phyloP scores from a whole-genome alignment of 1,139 yeast genomes.

The Lodderomyces elongisporus region DNA sequence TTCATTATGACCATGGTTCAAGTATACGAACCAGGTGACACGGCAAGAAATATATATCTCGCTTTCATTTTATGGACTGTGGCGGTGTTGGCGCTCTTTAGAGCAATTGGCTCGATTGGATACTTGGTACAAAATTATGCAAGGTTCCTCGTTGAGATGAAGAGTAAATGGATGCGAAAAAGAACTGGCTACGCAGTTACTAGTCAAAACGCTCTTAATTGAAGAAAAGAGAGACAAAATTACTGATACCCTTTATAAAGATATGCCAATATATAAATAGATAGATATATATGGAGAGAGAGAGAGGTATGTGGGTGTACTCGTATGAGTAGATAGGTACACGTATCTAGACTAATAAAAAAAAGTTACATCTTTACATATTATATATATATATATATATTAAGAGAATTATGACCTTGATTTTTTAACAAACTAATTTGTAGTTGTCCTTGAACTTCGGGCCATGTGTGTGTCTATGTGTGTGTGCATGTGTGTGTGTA shows the following conservation, averaged over 20 bases:
- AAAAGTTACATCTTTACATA: too few species aligned
- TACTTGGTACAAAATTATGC: constrained; percentile 49
- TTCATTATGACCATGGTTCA: constrained; percentile 84
- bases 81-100: constrained; percentile 70
- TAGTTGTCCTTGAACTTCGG: too few species aligned
- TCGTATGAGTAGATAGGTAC: too few species aligned
- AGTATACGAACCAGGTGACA: constrained; percentile 62
- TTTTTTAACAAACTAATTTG: too few species aligned
- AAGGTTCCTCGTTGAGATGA: constrained; percentile 37
- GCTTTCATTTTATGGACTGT: constrained; percentile 88
- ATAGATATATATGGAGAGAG: too few species aligned
- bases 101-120: constrained; percentile 73
- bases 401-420: too few species aligned
- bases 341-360: too few species aligned
- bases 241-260: neutral
- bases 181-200: constrained; percentile 35
- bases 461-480: too few species aligned
- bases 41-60: constrained; percentile 61
- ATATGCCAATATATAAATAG: neutral
- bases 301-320: too few species aligned
- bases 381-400: too few species aligned
- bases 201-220: constrained; percentile 30
- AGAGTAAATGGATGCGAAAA: constrained; percentile 40
- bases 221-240: neutral
- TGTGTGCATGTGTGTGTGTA: too few species aligned